A percentile compares a stretch with the other conserved stretches of the same genome.
These are phyloP conservation scores for Ambrosia hybrid DNA, from an alignment of 140 eudicot genomes.

Conservation along the genomic window DNA sequence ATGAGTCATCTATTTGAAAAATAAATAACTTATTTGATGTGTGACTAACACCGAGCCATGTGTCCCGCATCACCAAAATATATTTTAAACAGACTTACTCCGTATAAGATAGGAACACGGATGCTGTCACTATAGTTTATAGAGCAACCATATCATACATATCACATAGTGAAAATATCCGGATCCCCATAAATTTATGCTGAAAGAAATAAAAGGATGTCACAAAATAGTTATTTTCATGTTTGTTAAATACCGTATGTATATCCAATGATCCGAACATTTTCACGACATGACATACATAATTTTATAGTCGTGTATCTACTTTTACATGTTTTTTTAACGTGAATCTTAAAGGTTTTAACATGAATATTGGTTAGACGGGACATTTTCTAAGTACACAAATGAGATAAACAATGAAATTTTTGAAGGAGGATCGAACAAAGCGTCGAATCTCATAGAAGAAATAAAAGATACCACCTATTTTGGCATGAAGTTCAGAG, in stretches of 20 bases:
- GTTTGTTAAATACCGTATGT: not conserved
- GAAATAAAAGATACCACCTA: no score
- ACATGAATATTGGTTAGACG: no score
- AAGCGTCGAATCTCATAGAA: no score
- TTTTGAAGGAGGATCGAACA: no score
- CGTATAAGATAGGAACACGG: slow-evolving; percentile 3
- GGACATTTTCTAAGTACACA: no score
- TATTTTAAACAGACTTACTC: not conserved
- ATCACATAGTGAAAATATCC: not conserved
- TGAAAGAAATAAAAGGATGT: not conserved
- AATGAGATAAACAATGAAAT: no score
- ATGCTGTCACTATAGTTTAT: slow-evolving; percentile 8
- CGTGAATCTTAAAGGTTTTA: not conserved
- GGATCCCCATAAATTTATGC: not conserved
- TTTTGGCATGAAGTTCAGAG: no score
- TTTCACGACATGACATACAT: no score
- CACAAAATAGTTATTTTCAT: not conserved
- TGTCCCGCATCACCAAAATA: slow-evolving; percentile 18
- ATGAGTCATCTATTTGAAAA: slow-evolving; percentile 16
- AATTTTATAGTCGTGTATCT: no score
- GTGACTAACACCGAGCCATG: slow-evolving; percentile 27
- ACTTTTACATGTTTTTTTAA: no score
- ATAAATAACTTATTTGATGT: not conserved
- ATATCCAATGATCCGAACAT: no score
- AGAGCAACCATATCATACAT: not conserved